These are phyloP conservation scores for Crucihimalaya himalaica DNA, from an alignment of 345 rosid species.

Conservation along the genomic window DNA sequence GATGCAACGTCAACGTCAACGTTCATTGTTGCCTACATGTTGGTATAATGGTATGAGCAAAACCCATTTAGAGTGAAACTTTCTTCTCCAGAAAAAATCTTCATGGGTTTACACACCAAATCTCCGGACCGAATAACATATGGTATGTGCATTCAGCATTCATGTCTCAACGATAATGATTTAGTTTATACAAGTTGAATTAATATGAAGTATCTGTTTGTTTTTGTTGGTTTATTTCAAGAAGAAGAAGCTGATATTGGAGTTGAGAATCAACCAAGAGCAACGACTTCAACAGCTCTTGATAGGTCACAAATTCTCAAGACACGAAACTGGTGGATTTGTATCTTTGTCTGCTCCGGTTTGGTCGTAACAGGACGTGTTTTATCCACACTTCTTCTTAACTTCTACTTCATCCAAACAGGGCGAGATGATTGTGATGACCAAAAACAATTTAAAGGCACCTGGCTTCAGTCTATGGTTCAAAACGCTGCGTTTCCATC, in stretches of 20 bases:
- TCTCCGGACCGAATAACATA: constrained; percentile 16
- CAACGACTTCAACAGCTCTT: background rate
- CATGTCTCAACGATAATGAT: background rate
- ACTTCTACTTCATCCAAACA: constrained; percentile 39
- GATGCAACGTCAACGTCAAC: too few relatives aligned
- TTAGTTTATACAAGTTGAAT: too few relatives aligned
- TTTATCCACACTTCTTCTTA: constrained; percentile 33
- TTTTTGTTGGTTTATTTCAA: background rate
- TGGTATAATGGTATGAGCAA: too few relatives aligned
- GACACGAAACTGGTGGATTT: constrained; percentile 34
- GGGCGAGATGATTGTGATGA: constrained; percentile 39
- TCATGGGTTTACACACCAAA: constrained; percentile 16
- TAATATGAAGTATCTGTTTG: background rate
- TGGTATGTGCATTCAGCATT: constrained; percentile 22
- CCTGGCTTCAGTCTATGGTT: constrained; percentile 38
- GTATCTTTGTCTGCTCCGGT: constrained; percentile 26
- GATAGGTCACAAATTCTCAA: constrained; percentile 20
- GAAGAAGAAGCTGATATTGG: constrained; percentile 31
- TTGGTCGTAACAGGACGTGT: constrained; percentile 37
- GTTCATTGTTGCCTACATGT: too few relatives aligned
- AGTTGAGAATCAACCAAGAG: constrained; percentile 23
- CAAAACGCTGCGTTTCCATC: constrained; percentile 43
- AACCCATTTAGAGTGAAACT: too few relatives aligned
- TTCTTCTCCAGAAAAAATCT: background rate
- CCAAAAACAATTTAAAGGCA: constrained; percentile 40